Evolutionary conservation across 192 early-diverging fungal genomes (phyloP).

Genomic region (Chytriomyces sp.): DNA sequence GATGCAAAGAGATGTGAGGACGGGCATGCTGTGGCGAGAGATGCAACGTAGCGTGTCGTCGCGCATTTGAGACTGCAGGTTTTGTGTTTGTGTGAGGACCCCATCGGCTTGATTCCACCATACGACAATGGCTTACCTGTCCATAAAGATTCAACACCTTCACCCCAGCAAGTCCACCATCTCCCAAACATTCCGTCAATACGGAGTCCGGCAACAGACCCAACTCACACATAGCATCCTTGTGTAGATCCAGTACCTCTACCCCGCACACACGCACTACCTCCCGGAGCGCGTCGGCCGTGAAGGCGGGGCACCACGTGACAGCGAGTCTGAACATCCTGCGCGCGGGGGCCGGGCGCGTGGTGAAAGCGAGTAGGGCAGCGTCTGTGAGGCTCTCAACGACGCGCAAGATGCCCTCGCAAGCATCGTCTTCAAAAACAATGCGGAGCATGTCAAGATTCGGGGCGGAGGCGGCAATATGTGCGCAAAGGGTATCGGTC

Average conservation of each 20-base stretch:
- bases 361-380: slow-evolving; percentile 18
- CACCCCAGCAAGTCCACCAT: slow-evolving; percentile 14
- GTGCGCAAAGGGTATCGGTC: slow-evolving; percentile 39
- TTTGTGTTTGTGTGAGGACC: slow-evolving; percentile 5
- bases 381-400: slow-evolving; percentile 35
- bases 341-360: no score
- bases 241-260: slow-evolving; percentile 49
- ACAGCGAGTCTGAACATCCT: slow-evolving; percentile 45
- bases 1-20: slow-evolving; percentile 17
- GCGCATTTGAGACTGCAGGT: slow-evolving; percentile 14
- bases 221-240: slow-evolving; percentile 45
- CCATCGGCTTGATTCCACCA: slow-evolving; percentile 23
- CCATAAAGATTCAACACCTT: slow-evolving; percentile 52
- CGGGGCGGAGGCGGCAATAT: slow-evolving; percentile 30
- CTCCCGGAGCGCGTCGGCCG: slow-evolving; percentile 26
- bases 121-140: slow-evolving; percentile 39
- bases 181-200: slow-evolving; percentile 24
- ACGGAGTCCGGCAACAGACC: slow-evolving; percentile 43
- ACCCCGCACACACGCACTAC: slow-evolving; percentile 36
- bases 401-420: slow-evolving; percentile 40
- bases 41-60: slow-evolving; percentile 17
- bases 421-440: slow-evolving; percentile 56
- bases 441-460: slow-evolving; percentile 46
- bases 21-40: neutral
- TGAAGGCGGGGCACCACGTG: slow-evolving; percentile 46